Percentiles rank a stretch among this genome's conserved stretches.
Evolutionary conservation across 1,284 basidiomycete species (phyloP).

Genomic region (Cerioporus squamosus): DNA sequence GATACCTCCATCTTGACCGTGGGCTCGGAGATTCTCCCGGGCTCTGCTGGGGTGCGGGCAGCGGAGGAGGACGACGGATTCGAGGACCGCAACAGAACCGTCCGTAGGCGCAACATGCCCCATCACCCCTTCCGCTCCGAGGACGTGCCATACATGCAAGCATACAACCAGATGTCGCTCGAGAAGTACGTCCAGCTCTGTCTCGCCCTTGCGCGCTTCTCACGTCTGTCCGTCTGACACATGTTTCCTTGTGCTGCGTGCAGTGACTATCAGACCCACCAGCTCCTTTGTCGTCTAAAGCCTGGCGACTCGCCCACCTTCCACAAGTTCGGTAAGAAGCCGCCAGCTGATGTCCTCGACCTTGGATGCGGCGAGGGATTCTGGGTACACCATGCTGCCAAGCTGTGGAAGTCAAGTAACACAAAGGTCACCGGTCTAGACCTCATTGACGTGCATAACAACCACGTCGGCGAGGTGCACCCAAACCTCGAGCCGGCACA

Average conservation of each 20-base stretch:
- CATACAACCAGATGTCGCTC: conserved; percentile 59
- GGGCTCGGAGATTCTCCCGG: conserved; percentile 11
- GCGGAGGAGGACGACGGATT: conserved; percentile 18
- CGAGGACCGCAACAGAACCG: conserved; percentile 24
- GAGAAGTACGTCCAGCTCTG: conserved; percentile 52
- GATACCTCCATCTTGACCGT: conserved; percentile 9
- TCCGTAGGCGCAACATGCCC: conserved; percentile 41
- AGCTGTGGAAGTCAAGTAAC: conserved; percentile 53
- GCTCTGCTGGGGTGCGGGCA: background rate
- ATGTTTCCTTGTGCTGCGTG: background rate
- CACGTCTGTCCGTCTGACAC: background rate
- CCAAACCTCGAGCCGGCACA: conserved; percentile 21
- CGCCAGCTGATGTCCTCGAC: conserved; percentile 64
- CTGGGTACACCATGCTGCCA: conserved; percentile 66
- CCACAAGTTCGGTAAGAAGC: conserved; percentile 52
- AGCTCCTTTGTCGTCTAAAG: conserved; percentile 56
- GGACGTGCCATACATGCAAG: conserved; percentile 65
- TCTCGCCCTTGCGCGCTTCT: background rate
- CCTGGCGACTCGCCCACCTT: conserved; percentile 59
- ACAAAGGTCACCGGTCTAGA: conserved; percentile 66
- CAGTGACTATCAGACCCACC: conserved; percentile 62
- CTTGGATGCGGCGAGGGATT: conserved; percentile 72
- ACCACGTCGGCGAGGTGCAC: conserved; percentile 33
- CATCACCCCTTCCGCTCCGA: conserved; percentile 52
- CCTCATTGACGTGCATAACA: conserved; percentile 52